Evolutionary conservation across 208 protist species (phyloP), one percentile per base, ranked within the genome.

Genomic region (Leishmania tropica): DNA sequence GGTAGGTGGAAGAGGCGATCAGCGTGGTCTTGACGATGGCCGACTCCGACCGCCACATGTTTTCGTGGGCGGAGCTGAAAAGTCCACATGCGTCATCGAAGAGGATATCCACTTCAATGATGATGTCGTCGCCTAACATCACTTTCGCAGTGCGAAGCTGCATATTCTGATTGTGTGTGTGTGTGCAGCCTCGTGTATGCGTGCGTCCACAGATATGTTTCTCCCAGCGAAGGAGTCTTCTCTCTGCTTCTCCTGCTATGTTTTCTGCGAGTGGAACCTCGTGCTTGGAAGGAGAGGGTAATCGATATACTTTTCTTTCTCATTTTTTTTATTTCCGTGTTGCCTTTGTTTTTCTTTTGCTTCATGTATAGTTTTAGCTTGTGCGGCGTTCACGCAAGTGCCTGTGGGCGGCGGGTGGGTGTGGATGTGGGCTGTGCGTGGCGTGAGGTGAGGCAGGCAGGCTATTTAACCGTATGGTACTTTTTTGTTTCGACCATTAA

Each of bases 21-120:
- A 40, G 51, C 31, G 19, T 58, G 47, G 4, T 53, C 51, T 77
- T 19, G 31, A 31, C 73, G 5, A 40, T 62, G 53, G 53, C 31
- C 31, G 4, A 62, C 3, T 1, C 19, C 4, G 17, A 60, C 21
- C 45, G 45, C 10, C 13, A 60, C 31, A 47, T 42, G 60, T 8
- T 78, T n/a, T 68, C 37, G 19, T 64, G 56, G 60, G n/a, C 8
- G 24, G 7, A 24, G 28, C 35, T 28, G 58, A 79, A 31, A 47
- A 47, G 40, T 71, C 47, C 28, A 17, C 19, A 28, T n/a, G 60
- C 45, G 76, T 70, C 37, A 54, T 79, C 35, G 76, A 79, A 65
- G 60, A 79, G 28, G 60, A 79, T 54, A 67, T 79, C 15, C 76
- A 53, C 56, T 42, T 60, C 45, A 47, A 67, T 37, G 53, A 48